A percentile compares a stretch with the other conserved stretches of the same genome.
Conservation (phyloP, 2,329 filamentous ascomycete species). For the Hypoxylon sp. region DNA sequence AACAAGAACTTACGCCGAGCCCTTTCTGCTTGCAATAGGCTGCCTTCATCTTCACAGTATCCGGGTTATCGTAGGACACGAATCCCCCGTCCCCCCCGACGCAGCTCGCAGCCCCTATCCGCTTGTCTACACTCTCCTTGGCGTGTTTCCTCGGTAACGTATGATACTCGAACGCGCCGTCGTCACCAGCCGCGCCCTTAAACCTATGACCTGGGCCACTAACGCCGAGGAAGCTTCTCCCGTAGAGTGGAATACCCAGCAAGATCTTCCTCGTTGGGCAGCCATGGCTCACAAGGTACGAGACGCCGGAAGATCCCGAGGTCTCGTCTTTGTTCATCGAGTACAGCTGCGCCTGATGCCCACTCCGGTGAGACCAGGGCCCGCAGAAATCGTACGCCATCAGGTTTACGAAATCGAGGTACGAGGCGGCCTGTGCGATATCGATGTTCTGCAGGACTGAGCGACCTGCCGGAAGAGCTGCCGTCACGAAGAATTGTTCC, state of each 20-base stretch:
- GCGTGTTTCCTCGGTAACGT: constrained; percentile 74
- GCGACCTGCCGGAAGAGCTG: constrained; percentile 78
- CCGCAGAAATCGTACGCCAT: constrained; percentile 87
- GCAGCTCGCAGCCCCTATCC: constrained; percentile 79
- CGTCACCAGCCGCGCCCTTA: constrained; percentile 69
- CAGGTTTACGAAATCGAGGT: constrained; percentile 82
- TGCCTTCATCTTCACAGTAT: constrained; percentile 82
- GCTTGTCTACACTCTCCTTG: constrained; percentile 77
- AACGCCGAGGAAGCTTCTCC: constrained; percentile 79
- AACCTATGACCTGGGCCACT: constrained; percentile 75
- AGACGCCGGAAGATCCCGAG: constrained; percentile 76
- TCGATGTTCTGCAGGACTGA: constrained; percentile 79
- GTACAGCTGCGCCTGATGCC: constrained; percentile 84
- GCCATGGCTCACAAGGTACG: constrained; percentile 74
- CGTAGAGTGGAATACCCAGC: constrained; percentile 82
- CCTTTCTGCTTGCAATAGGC: constrained; percentile 78
- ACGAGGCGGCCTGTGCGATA: constrained; percentile 71
- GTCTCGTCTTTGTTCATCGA: constrained; percentile 71
- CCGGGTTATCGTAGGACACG: constrained; percentile 83
- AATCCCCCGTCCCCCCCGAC: constrained; percentile 81
- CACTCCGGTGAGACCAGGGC: constrained; percentile 75
- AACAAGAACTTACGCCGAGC: constrained; percentile 68
- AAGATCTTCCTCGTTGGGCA: constrained; percentile 80
- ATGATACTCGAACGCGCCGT: constrained; percentile 81
- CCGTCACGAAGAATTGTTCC: constrained; percentile 77